Evolutionary conservation across 495 filamentous ascomycete genomes (phyloP), one percentile per base, ranked within the genome.

Genomic region (Aspergillus sclerotioniger): DNA sequence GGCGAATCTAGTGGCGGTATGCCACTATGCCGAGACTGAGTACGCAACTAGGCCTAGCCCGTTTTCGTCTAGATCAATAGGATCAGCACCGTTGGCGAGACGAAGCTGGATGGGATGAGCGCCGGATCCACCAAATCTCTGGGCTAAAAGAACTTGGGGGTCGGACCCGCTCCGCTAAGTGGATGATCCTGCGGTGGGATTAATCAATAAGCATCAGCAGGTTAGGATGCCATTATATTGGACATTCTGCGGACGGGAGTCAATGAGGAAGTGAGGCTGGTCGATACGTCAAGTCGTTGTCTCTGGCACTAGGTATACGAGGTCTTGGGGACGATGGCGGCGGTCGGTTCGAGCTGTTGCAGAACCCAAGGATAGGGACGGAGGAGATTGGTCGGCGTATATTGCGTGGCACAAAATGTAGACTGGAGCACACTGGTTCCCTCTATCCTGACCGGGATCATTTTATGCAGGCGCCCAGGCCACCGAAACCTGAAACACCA

Each of bases 21-120:
- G 37, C 37, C 37, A 41, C 37, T 2, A n/a, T 41, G 37, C 37
- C 37, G 37, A 13, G 33, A 35, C 33, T 35, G 33, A 13, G 37
- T 41, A 28, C 47, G 47, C 28, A 25, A n/a, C 47, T 12, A n/a
- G 31, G 47, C 29, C 47, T 50, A 50, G 2, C 47, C 2, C 7
- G 1, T 31, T 31, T n/a, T 13, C 32, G 47, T 15, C 25, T 50
- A 54, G 52, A 32, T 5, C 51, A 52, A 41, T 52, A 29, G 25
- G 56, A 58, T 58, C 56, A 44, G 56, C 56, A 37, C 56, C 56
- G 56, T 58, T 58, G 49, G 31, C 49, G 49, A 29, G 56, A 43
- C 35, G 39, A 53, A 33, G 50, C 56, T 58, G 48, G 48, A 51
- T 46, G 47, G 21, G 25, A 43, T 31, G 37, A 31, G 48, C 37